These are phyloP conservation scores for Carex scoparia DNA, from an alignment of 176 grass and related monocot species.

Conservation along the genomic window DNA sequence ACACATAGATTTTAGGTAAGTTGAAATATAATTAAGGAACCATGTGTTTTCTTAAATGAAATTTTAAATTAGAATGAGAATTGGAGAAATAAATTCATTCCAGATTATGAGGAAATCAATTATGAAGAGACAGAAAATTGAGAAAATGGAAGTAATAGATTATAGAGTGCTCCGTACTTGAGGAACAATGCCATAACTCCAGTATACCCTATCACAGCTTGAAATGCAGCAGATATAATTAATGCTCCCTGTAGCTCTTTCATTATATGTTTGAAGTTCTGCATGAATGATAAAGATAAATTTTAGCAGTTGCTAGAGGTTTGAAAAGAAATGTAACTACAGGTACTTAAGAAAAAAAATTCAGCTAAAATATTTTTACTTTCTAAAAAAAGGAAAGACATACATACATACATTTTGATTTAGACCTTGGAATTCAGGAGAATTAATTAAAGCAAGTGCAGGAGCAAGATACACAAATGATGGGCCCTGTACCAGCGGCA, in stretches of 20 bases:
- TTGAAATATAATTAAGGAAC: not conserved
- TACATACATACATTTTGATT: slow-evolving; percentile 70
- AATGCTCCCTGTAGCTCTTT: slow-evolving; percentile 96
- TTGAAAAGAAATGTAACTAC: not conserved
- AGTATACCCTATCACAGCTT: slow-evolving; percentile 86
- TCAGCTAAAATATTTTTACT: not conserved
- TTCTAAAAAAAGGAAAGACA: not conserved
- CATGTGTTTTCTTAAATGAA: not conserved
- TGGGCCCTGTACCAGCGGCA: slow-evolving; percentile 86
- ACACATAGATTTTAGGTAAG: not conserved
- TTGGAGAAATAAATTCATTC: not conserved
- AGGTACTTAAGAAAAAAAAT: not conserved
- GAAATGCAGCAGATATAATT: slow-evolving; percentile 77
- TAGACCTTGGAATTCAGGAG: slow-evolving; percentile 79
- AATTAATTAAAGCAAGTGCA: slow-evolving; percentile 72
- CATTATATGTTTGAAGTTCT: slow-evolving; percentile 99
- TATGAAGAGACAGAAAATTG: not conserved
- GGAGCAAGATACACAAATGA: slow-evolving; percentile 97
- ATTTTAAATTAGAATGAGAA: not conserved
- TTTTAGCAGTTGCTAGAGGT: slow-evolving; percentile 5
- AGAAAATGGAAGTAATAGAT: not conserved
- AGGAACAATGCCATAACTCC: slow-evolving; percentile 71
- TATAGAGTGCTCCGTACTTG: slow-evolving; percentile 35
- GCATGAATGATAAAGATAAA: slow-evolving; percentile 25
- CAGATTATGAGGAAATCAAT: not conserved